Conservation (phyloP, 2,329 filamentous ascomycete genomes). For the Macroventuria anomochaeta region DNA sequence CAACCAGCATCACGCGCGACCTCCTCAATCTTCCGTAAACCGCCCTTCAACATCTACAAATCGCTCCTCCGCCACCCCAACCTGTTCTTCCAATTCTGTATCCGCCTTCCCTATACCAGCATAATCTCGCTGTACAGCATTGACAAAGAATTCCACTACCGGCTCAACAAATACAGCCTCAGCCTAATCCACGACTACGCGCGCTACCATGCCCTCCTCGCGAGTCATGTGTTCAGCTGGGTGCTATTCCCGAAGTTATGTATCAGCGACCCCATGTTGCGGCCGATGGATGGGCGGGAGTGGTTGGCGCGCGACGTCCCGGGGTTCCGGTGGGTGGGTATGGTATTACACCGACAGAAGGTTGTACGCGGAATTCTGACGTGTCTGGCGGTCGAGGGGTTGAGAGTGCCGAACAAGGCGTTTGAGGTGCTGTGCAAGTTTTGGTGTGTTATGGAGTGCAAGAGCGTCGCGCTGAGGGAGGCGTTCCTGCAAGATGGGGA, state of each 20-base stretch:
- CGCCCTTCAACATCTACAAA: slow-evolving; percentile 45
- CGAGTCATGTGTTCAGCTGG: slow-evolving; percentile 66
- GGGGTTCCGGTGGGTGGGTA: slow-evolving; percentile 69
- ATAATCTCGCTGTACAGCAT: slow-evolving; percentile 47
- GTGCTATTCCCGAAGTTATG: slow-evolving; percentile 64
- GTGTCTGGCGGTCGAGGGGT: slow-evolving; percentile 67
- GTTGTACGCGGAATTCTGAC: slow-evolving; percentile 63
- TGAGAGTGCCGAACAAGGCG: slow-evolving; percentile 56
- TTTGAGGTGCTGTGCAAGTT: slow-evolving; percentile 63
- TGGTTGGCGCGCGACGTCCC: slow-evolving; percentile 58
- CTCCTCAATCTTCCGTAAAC: not conserved
- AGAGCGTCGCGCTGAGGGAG: slow-evolving; percentile 62
- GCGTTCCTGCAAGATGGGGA: slow-evolving; percentile 59
- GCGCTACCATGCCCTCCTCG: slow-evolving; percentile 60
- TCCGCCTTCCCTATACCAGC: slow-evolving; percentile 29
- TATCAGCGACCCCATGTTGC: slow-evolving; percentile 65
- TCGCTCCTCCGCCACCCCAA: slow-evolving; percentile 44
- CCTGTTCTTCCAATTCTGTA: slow-evolving; percentile 45
- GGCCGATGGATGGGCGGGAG: slow-evolving; percentile 50
- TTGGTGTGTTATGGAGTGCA: slow-evolving; percentile 75
- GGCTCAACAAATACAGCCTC: slow-evolving; percentile 60
- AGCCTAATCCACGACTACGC: slow-evolving; percentile 63
- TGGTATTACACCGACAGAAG: slow-evolving; percentile 60
- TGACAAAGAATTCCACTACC: slow-evolving; percentile 50
- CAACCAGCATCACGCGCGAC: not conserved